Percentiles rank a stretch among this genome's conserved stretches.
phyloP scores from a whole-genome alignment of 352 stramenopile species.

The Globisporangium middletonii region DNA sequence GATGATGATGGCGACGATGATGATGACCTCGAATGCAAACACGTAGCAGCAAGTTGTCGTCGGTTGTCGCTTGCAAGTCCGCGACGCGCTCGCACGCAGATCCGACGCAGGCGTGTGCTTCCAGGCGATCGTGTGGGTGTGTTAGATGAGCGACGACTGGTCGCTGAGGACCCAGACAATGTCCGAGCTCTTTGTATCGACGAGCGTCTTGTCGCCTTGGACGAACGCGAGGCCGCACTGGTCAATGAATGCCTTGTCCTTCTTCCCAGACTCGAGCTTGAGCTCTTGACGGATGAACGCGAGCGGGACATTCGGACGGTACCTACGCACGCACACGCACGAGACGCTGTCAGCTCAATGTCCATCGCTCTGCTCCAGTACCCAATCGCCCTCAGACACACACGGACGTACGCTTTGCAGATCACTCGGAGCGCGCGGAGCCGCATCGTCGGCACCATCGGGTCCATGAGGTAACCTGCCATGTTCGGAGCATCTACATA shows the following conservation, averaged over 20 bases:
- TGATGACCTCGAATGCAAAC: too few relatives aligned
- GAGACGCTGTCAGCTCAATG: background rate
- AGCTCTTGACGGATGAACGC: constrained; percentile 72
- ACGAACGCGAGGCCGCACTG: constrained; percentile 70
- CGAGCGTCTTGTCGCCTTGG: constrained; percentile 47
- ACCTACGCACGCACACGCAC: constrained; percentile 27
- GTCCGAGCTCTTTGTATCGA: constrained; percentile 79
- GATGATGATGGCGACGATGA: too few relatives aligned
- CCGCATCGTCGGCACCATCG: constrained; percentile 77
- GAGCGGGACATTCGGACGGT: constrained; percentile 65
- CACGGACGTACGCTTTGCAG: constrained; percentile 80
- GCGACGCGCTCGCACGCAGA: too few relatives aligned
- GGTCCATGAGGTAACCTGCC: constrained; percentile 87
- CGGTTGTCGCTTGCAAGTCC: too few relatives aligned
- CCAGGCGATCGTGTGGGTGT: background rate
- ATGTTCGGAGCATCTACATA: constrained; percentile 86
- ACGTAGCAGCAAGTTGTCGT: too few relatives aligned
- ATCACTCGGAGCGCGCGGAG: constrained; percentile 77
- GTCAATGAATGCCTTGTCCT: constrained; percentile 66
- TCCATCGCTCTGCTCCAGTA: background rate
- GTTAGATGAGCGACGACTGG: constrained; percentile 84
- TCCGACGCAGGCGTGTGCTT: too few relatives aligned
- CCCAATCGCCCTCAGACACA: background rate
- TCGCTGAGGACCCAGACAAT: constrained; percentile 80
- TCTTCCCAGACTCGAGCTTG: constrained; percentile 51